Conservation (phyloP, 1,139 yeast genomes). For the Geotrichum macrosporum region DNA sequence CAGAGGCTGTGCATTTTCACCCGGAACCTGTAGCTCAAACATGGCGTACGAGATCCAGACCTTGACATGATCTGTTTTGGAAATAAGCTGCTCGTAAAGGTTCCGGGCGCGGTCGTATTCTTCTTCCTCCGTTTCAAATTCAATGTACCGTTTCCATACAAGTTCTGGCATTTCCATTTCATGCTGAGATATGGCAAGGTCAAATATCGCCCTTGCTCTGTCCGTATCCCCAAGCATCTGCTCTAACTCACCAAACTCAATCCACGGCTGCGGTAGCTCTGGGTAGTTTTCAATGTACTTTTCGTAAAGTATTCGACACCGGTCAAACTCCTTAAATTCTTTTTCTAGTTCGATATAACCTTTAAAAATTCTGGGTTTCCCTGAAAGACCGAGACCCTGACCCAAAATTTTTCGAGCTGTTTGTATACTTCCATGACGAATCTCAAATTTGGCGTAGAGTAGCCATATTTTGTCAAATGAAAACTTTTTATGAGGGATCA, state of each 20-base stretch:
- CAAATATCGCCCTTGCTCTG: constrained; percentile 59
- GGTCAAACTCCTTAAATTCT: constrained; percentile 44
- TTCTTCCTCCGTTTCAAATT: constrained; percentile 55
- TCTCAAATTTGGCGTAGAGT: constrained; percentile 64
- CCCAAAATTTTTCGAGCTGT: constrained; percentile 72
- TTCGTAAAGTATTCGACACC: constrained; percentile 70
- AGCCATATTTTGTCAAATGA: constrained; percentile 77
- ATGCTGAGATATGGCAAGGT: constrained; percentile 44
- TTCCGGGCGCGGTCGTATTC: constrained; percentile 55
- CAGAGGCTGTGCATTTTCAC: constrained; percentile 34
- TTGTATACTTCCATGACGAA: constrained; percentile 51
- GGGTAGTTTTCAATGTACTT: constrained; percentile 59
- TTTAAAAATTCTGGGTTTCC: constrained; percentile 53
- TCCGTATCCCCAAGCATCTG: constrained; percentile 62
- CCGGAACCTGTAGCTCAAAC: constrained; percentile 66
- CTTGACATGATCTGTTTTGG: constrained; percentile 38
- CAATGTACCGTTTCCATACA: constrained; percentile 52
- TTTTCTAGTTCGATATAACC: constrained; percentile 60
- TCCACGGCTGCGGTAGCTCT: constrained; percentile 45
- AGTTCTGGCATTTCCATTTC: constrained; percentile 39
- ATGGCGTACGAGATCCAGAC: constrained; percentile 67
- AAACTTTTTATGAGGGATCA: constrained; percentile 55
- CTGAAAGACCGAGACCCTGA: constrained; percentile 57
- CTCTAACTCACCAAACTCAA: constrained; percentile 66
- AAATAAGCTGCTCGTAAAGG: constrained; percentile 47